Percentiles rank a stretch among this genome's conserved stretches.
Conservation (phyloP, 805 yeast species). For the Vanderwaltozyma yarrowii region DNA sequence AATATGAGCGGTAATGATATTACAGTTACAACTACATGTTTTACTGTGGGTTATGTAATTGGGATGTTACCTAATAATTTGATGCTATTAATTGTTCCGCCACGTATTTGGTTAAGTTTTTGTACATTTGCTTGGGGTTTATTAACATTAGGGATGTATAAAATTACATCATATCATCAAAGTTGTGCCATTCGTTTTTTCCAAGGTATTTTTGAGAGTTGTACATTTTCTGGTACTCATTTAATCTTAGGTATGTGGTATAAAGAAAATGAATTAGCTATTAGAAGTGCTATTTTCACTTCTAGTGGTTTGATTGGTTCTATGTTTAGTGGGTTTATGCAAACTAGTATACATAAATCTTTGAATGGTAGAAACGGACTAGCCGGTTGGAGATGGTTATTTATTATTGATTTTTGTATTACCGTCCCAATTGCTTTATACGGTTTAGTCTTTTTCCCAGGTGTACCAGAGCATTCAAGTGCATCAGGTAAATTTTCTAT, state of each 20-base stretch:
- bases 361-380: slow-evolving; percentile 40
- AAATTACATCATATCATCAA: slow-evolving; percentile 37
- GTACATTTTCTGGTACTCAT: slow-evolving; percentile 47
- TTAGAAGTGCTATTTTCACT: slow-evolving; percentile 45
- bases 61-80: slow-evolving; percentile 55
- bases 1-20: slow-evolving; percentile 38
- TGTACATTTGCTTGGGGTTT: slow-evolving; percentile 49
- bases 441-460: slow-evolving; percentile 52
- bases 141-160: slow-evolving; percentile 42
- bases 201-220: slow-evolving; percentile 50
- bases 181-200: slow-evolving; percentile 50
- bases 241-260: slow-evolving; percentile 46
- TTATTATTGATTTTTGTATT: slow-evolving; percentile 49
- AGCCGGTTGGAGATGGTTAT: slow-evolving; percentile 62
- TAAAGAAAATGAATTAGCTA: slow-evolving; percentile 38
- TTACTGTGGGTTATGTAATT: slow-evolving; percentile 50
- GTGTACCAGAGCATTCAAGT: slow-evolving; percentile 36
- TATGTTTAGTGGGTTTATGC: slow-evolving; percentile 47
- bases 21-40: slow-evolving; percentile 44
- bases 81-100: slow-evolving; percentile 41
- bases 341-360: slow-evolving; percentile 40
- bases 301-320: slow-evolving; percentile 46
- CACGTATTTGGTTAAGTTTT: slow-evolving; percentile 45
- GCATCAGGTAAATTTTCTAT: slow-evolving; percentile 13
- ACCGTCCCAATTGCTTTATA: slow-evolving; percentile 48